Conservation (phyloP, 2,329 filamentous ascomycete species). For the Aspergillaceae sp. region DNA sequence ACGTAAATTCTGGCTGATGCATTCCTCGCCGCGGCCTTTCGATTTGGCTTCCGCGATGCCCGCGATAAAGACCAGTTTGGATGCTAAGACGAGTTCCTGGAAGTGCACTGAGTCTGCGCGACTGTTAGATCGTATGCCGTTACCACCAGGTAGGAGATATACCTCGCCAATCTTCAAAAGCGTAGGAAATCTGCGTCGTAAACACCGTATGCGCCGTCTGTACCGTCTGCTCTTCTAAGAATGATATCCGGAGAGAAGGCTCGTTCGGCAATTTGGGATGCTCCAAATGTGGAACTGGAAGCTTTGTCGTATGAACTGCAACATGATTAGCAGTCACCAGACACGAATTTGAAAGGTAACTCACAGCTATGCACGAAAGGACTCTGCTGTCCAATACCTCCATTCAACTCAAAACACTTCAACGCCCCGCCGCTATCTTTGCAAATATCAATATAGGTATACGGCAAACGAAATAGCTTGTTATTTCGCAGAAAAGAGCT, state of each 20-base stretch:
- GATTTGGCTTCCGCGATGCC: conserved; percentile 37
- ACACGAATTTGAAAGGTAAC: conserved; percentile 3
- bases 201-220: conserved; percentile 32
- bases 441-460: conserved; percentile 31
- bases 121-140: neutral
- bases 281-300: conserved; percentile 36
- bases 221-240: conserved; percentile 37
- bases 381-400: conserved; percentile 27
- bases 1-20: conserved; percentile 37
- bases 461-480: conserved; percentile 33
- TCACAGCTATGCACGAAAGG: conserved; percentile 32
- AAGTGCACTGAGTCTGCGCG: conserved; percentile 32
- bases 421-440: conserved; percentile 30
- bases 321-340: neutral
- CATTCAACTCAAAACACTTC: conserved; percentile 31
- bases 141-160: conserved; percentile 2
- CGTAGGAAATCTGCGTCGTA: conserved; percentile 33
- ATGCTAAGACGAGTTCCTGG: conserved; percentile 32
- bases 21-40: conserved; percentile 38
- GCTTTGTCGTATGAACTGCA: conserved; percentile 28
- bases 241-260: conserved; percentile 31
- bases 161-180: conserved; percentile 36
- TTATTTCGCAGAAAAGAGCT: conserved; percentile 33
- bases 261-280: conserved; percentile 30
- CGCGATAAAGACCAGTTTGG: conserved; percentile 32